phyloP scores from a whole-genome alignment of 352 stramenopile genomes.

The Phytopythium chamaehyphon region DNA sequence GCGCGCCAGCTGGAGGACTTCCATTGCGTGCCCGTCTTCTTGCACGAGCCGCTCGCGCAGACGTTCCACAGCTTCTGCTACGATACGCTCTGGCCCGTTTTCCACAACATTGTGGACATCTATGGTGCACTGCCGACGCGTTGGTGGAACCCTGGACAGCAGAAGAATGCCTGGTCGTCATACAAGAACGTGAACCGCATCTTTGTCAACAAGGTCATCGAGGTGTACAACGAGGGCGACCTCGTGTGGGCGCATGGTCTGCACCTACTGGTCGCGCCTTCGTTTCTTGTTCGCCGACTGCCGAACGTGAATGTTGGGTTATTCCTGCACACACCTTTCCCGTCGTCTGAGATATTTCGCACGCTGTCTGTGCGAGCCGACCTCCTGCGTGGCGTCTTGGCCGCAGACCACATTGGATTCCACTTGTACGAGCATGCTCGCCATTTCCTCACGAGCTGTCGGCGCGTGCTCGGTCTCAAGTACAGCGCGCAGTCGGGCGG shows the following conservation, averaged over 20 bases:
- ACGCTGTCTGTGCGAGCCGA: slow-evolving; percentile 96
- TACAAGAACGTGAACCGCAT: slow-evolving; percentile 98
- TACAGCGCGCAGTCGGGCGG: slow-evolving; percentile 90
- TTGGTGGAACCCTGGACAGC: slow-evolving; percentile 81
- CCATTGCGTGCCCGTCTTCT: slow-evolving; percentile 97
- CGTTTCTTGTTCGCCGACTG: slow-evolving; percentile 93
- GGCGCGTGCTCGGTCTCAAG: slow-evolving; percentile 82
- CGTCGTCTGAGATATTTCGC: slow-evolving; percentile 98
- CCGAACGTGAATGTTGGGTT: slow-evolving; percentile 94
- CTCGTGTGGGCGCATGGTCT: slow-evolving; percentile 98
- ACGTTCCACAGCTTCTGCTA: slow-evolving; percentile 96
- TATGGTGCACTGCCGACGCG: slow-evolving; percentile 84
- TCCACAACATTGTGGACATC: slow-evolving; percentile 99
- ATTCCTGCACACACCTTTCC: slow-evolving; percentile 99
- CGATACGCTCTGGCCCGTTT: slow-evolving; percentile 95
- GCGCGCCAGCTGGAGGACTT: slow-evolving; percentile 83
- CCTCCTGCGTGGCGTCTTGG: slow-evolving; percentile 95
- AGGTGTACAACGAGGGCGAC: slow-evolving; percentile 90
- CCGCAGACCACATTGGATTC: slow-evolving; percentile 97
- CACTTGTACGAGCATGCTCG: slow-evolving; percentile 98
- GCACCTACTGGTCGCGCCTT: slow-evolving; percentile 97
- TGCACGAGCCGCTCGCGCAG: slow-evolving; percentile 78
- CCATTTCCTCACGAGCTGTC: slow-evolving; percentile 97
- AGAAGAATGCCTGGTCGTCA: slow-evolving; percentile 88
- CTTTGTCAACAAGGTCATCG: slow-evolving; percentile 93